These are phyloP conservation scores for Petunia axillaris DNA, from an alignment of 257 asterid genomes.

Conservation along the genomic window DNA sequence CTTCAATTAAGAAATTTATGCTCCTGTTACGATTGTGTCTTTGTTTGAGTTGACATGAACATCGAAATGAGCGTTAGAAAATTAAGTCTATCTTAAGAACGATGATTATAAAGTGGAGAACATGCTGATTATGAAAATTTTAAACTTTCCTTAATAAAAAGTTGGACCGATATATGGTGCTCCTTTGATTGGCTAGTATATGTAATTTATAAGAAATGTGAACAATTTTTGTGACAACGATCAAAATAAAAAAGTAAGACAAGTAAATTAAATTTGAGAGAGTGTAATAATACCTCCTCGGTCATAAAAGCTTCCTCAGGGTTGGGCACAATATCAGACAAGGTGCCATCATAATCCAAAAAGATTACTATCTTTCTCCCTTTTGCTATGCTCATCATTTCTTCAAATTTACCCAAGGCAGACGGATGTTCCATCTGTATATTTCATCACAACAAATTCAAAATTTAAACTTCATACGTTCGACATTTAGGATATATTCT, in stretches of 20 bases:
- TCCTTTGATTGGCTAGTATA: background rate
- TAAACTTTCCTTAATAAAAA: background rate
- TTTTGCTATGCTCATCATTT: conserved; percentile 15
- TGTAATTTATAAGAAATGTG: background rate
- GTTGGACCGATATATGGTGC: background rate
- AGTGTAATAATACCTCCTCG: background rate
- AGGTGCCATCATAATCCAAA: conserved; percentile 26
- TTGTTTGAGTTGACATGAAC: too few species aligned
- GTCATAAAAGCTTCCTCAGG: conserved; percentile 24
- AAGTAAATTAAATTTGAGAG: background rate
- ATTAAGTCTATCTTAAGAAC: too few species aligned
- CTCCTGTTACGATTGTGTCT: background rate
- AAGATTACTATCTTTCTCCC: background rate
- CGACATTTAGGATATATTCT: too few species aligned
- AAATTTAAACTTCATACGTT: too few species aligned
- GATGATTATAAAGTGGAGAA: background rate
- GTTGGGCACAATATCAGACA: conserved; percentile 21
- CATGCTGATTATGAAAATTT: background rate
- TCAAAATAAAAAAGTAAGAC: background rate
- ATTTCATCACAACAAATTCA: too few species aligned
- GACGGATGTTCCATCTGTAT: conserved; percentile 15
- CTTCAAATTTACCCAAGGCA: conserved; percentile 4
- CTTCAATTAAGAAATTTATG: background rate
- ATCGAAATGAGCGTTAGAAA: too few species aligned
- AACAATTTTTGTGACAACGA: background rate